A percentile compares a stretch with the other conserved stretches of the same genome.
Conservation (phyloP, 2,329 filamentous ascomycete genomes). For the Pseudogymnoascus sp. region DNA sequence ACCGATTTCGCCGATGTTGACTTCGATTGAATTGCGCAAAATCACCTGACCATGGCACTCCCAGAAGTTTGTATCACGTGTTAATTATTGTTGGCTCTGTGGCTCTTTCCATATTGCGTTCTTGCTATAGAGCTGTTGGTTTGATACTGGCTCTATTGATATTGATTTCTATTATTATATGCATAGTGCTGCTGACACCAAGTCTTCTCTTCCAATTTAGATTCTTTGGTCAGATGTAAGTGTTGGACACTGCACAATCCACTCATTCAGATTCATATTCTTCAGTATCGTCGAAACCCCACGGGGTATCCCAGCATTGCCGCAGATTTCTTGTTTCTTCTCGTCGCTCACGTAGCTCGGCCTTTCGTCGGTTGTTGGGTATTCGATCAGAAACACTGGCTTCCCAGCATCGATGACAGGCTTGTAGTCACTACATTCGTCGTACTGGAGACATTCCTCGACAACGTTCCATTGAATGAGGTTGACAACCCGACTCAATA, state of each 20-base stretch:
- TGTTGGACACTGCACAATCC: slow-evolving; percentile 1
- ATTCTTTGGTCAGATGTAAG: not conserved
- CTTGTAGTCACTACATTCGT: slow-evolving; percentile 50
- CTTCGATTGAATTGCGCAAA: not conserved
- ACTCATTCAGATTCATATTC: slow-evolving; percentile 5
- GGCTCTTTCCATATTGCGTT: not conserved
- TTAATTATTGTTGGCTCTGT: not conserved
- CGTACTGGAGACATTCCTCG: slow-evolving; percentile 56
- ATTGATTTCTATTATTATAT: not conserved
- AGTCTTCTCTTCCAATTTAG: not conserved
- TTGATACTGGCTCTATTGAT: not conserved
- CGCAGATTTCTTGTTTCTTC: not conserved
- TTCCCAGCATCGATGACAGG: slow-evolving; percentile 53
- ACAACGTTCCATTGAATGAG: not conserved
- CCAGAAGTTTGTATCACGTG: not conserved
- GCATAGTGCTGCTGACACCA: not conserved
- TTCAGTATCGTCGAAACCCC: slow-evolving; percentile 1
- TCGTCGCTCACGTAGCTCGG: slow-evolving; percentile 2
- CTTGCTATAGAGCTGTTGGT: not conserved
- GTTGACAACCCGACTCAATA: not conserved
- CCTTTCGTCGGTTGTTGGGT: slow-evolving; percentile 38
- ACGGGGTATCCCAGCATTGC: not conserved
- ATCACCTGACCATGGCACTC: not conserved
- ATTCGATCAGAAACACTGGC: slow-evolving; percentile 67
- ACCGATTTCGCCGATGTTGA: not conserved